phyloP scores from a whole-genome alignment of 2,329 filamentous ascomycete species.

The Blumeriella jaapii region DNA sequence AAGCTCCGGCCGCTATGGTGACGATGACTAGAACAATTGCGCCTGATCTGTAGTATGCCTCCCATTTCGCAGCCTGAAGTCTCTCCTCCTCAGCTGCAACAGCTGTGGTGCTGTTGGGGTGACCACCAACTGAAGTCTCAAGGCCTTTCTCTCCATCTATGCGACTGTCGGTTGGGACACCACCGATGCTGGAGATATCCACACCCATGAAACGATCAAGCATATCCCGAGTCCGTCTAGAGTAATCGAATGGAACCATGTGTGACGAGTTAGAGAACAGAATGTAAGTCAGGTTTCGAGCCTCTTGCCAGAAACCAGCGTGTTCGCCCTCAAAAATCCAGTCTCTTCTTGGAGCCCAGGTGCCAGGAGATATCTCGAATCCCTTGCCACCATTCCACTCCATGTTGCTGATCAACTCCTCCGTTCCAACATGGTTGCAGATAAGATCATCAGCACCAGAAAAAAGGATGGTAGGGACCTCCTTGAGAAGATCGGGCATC shows the following conservation, averaged over 20 bases:
- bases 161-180: constrained; percentile 51
- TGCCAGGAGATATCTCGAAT: constrained; percentile 77
- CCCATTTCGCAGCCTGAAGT: constrained; percentile 55
- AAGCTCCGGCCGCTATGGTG: constrained; percentile 47
- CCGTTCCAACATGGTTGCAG: constrained; percentile 93
- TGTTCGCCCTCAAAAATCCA: constrained; percentile 88
- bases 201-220: constrained; percentile 92
- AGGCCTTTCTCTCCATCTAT: constrained; percentile 61
- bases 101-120: constrained; percentile 54
- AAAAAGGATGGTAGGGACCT: constrained; percentile 76
- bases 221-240: constrained; percentile 84
- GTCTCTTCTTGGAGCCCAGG: constrained; percentile 81
- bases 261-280: constrained; percentile 92
- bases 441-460: constrained; percentile 91
- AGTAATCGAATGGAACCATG: constrained; percentile 95
- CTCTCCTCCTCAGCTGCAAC: constrained; percentile 51
- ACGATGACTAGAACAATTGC: constrained; percentile 59
- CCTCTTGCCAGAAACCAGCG: constrained; percentile 88
- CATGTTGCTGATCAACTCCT: constrained; percentile 81
- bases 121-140: constrained; percentile 53
- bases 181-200: constrained; percentile 81
- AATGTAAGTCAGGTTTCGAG: constrained; percentile 90
- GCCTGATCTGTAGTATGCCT: constrained; percentile 60
- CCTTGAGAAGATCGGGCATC: constrained; percentile 64
- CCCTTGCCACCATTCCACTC: constrained; percentile 85